A percentile compares a stretch with the other conserved stretches of the same genome.
phyloP scores from a whole-genome alignment of 768 basidiomycete genomes.

The Pleurotus djamor region DNA sequence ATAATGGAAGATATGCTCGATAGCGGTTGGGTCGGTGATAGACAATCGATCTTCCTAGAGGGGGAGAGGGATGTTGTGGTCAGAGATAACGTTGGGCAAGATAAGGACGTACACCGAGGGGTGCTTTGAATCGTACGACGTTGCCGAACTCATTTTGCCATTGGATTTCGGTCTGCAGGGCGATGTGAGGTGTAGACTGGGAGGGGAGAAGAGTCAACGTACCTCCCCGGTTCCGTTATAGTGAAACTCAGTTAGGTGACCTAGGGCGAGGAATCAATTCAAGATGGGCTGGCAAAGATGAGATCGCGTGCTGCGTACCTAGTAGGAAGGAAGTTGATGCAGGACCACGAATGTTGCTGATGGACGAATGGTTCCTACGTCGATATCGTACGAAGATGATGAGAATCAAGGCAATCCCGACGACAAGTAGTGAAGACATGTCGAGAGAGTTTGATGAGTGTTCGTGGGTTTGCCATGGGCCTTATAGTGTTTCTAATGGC shows the following conservation, averaged over 20 bases:
- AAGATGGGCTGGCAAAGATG: not conserved
- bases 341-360: conserved; percentile 48
- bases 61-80: too few species aligned
- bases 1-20: not conserved
- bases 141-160: conserved; percentile 49
- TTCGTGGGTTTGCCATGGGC: not conserved
- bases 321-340: conserved; percentile 45
- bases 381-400: conserved; percentile 19
- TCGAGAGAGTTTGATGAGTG: not conserved
- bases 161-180: conserved; percentile 41
- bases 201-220: not conserved
- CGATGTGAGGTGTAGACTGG: too few species aligned
- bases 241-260: conserved; percentile 46
- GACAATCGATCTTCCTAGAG: not conserved
- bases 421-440: not conserved
- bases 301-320: conserved; percentile 24
- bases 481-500: not conserved
- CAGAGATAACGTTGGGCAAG: not conserved
- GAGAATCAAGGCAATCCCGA: not conserved
- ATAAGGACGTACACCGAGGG: conserved; percentile 38
- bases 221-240: conserved; percentile 44
- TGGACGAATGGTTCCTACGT: conserved; percentile 32
- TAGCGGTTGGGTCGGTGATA: not conserved
- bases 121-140: conserved; percentile 47
- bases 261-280: conserved; percentile 20